Percentiles rank a stretch among this genome's conserved stretches.
phyloP scores from a whole-genome alignment of 106 monocot species.

The Apostasia shenzhenica region DNA sequence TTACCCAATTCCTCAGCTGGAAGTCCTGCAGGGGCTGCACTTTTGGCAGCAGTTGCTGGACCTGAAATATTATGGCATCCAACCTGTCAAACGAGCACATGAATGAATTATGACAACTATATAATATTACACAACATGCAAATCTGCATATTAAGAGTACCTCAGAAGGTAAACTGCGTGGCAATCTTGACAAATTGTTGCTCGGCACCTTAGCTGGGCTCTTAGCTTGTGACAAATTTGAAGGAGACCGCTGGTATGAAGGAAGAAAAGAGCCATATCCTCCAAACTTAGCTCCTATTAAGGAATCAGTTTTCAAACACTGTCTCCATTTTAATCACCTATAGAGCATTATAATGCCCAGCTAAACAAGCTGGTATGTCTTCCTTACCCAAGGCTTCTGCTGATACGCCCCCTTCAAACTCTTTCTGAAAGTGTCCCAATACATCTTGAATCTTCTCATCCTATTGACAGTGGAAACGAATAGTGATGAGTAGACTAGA shows the following conservation, averaged over 20 bases:
- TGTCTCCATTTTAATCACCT: conserved; percentile 1
- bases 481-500: not conserved
- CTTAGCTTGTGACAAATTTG: conserved; percentile 25
- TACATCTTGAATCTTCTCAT: conserved; percentile 47
- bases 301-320: conserved; percentile 12
- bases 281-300: conserved; percentile 62
- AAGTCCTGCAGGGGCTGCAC: not conserved
- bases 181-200: conserved; percentile 22
- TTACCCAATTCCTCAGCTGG: not conserved
- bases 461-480: conserved; percentile 23
- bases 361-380: conserved; percentile 2
- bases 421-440: conserved; percentile 58
- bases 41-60: not conserved
- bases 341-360: not conserved
- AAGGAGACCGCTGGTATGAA: conserved; percentile 40
- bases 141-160: conserved; percentile 14
- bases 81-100: conserved; percentile 8
- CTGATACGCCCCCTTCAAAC: conserved; percentile 44
- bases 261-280: conserved; percentile 78
- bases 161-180: conserved; percentile 22
- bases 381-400: conserved; percentile 46
- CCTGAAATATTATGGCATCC: conserved; percentile 14
- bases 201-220: conserved; percentile 25
- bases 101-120: not conserved
- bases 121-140: not conserved